These are phyloP conservation scores for Lepiota brunneoincarnata DNA, from an alignment of 768 basidiomycete genomes.

Conservation along the genomic window DNA sequence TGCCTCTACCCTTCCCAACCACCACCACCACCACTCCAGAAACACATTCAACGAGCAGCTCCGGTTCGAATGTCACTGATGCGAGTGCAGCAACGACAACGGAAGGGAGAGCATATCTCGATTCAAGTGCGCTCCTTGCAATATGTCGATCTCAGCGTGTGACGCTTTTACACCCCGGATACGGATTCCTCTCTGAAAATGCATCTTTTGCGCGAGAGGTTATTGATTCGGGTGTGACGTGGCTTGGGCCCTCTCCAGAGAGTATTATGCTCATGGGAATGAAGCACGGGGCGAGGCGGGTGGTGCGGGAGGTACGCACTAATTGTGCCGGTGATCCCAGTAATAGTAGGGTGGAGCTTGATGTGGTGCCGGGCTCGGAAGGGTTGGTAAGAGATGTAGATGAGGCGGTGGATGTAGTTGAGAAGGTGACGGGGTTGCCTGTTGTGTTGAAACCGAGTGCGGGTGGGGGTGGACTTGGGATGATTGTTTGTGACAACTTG, in stretches of 20 bases:
- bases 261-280: constrained; percentile 55
- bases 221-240: constrained; percentile 46
- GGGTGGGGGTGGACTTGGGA: constrained; percentile 70
- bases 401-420: constrained; percentile 39
- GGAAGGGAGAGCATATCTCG: constrained; percentile 46
- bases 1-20: constrained; percentile 36
- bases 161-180: constrained; percentile 61
- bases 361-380: constrained; percentile 55
- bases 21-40: not conserved
- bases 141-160: constrained; percentile 39
- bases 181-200: constrained; percentile 68
- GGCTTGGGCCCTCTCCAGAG: constrained; percentile 53
- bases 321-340: not conserved
- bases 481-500: constrained; percentile 49
- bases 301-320: constrained; percentile 29
- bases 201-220: constrained; percentile 49
- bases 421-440: constrained; percentile 46
- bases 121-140: constrained; percentile 32
- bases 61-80: not conserved
- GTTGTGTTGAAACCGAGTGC: constrained; percentile 68
- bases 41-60: too few species aligned
- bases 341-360: constrained; percentile 38
- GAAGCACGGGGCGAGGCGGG: constrained; percentile 68
- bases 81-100: constrained; percentile 17
- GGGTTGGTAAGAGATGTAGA: constrained; percentile 39